Percentiles rank a stretch among this genome's conserved stretches.
These are phyloP conservation scores for Alternaria gansuensis DNA, from an alignment of 2,329 filamentous ascomycete genomes.

Conservation along the genomic window DNA sequence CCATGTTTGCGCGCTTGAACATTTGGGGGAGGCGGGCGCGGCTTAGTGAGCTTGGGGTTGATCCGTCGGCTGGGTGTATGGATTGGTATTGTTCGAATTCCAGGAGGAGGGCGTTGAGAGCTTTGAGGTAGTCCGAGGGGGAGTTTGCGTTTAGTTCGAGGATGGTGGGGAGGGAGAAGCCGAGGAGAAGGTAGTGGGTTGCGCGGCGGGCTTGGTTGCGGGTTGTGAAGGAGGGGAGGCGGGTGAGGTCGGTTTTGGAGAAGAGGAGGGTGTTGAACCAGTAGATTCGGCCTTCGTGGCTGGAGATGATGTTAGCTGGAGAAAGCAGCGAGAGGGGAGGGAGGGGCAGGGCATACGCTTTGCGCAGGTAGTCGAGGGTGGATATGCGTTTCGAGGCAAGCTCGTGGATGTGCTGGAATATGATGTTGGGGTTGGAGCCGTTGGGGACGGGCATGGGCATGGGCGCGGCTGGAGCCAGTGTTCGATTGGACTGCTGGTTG, in stretches of 20 bases:
- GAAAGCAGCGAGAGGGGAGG: constrained; percentile 7
- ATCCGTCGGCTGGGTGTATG: constrained; percentile 80
- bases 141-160: constrained; percentile 85
- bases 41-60: constrained; percentile 72
- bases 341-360: constrained; percentile 70
- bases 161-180: constrained; percentile 87
- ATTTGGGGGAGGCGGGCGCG: constrained; percentile 73
- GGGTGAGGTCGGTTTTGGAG: constrained; percentile 78
- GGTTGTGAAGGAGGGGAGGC: constrained; percentile 85
- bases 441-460: constrained; percentile 45
- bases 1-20: constrained; percentile 58
- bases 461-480: constrained; percentile 41
- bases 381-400: constrained; percentile 91
- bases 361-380: constrained; percentile 89
- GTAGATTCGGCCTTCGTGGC: constrained; percentile 92
- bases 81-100: constrained; percentile 96
- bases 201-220: constrained; percentile 88
- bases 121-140: constrained; percentile 84
- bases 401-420: constrained; percentile 79
- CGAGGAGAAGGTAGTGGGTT: constrained; percentile 91
- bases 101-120: constrained; percentile 81
- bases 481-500: constrained; percentile 32
- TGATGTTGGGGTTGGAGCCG: constrained; percentile 61
- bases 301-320: constrained; percentile 52
- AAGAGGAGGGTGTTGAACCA: constrained; percentile 99